phyloP scores from a whole-genome alignment of 2,329 filamentous ascomycete species.

The Lachnum nothofagi region DNA sequence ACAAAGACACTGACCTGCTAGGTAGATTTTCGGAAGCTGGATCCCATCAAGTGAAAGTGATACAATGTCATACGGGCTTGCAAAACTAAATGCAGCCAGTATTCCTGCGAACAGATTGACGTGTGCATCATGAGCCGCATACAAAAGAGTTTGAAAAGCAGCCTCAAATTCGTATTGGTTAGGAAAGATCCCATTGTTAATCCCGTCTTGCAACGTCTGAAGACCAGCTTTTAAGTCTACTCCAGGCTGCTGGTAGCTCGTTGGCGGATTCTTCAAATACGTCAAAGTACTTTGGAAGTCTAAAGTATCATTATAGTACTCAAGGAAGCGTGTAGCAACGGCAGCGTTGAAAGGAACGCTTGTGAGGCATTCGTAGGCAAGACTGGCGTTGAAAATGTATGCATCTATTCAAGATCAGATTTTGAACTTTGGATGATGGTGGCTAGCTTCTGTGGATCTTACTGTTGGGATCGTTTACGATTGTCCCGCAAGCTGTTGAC shows the following conservation, averaged over 20 bases:
- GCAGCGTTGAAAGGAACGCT: slow-evolving; percentile 42
- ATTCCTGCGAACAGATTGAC: slow-evolving; percentile 49
- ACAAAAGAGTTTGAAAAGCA: slow-evolving; percentile 47
- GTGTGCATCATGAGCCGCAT: slow-evolving; percentile 57
- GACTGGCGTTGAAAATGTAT: slow-evolving; percentile 17
- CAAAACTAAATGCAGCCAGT: slow-evolving; percentile 46
- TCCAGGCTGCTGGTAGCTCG: slow-evolving; percentile 43
- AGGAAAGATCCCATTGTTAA: slow-evolving; percentile 37
- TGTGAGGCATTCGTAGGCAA: slow-evolving; percentile 39
- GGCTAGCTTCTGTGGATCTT: too few species aligned
- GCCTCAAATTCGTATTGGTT: slow-evolving; percentile 53
- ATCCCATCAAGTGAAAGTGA: slow-evolving; percentile 55
- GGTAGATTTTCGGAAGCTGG: slow-evolving; percentile 33
- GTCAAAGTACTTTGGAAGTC: slow-evolving; percentile 27
- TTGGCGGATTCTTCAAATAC: slow-evolving; percentile 45
- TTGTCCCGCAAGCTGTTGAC: too few species aligned
- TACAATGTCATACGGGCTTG: slow-evolving; percentile 45
- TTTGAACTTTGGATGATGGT: too few species aligned
- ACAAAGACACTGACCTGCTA: slow-evolving; percentile 23
- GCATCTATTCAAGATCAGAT: too few species aligned
- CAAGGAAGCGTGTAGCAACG: slow-evolving; percentile 39
- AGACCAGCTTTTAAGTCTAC: slow-evolving; percentile 44
- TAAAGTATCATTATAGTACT: slow-evolving; percentile 42
- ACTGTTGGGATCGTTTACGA: too few species aligned
- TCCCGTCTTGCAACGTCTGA: slow-evolving; percentile 39